Percentiles rank a stretch among this genome's conserved stretches.
phyloP scores from a whole-genome alignment of 352 stramenopile species.

The Phytophthora megakarya region DNA sequence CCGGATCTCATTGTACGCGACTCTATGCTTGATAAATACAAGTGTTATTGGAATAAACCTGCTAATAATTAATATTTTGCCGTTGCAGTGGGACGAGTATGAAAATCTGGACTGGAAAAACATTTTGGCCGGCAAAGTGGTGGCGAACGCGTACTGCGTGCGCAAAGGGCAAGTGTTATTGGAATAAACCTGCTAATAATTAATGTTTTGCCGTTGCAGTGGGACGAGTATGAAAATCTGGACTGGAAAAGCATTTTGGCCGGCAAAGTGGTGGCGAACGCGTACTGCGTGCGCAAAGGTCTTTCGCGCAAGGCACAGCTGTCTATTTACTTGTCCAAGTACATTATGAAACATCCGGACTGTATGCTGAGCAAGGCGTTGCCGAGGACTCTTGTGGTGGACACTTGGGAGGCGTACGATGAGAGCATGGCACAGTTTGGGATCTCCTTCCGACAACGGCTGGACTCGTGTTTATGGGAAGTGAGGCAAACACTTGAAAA shows the following conservation, averaged over 20 bases:
- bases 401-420: slow-evolving; percentile 77
- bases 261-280: slow-evolving; percentile 60
- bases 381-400: slow-evolving; percentile 62
- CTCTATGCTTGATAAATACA: not conserved
- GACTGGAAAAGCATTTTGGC: slow-evolving; percentile 62
- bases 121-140: slow-evolving; percentile 52
- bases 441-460: slow-evolving; percentile 58
- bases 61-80: no score
- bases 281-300: slow-evolving; percentile 75
- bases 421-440: slow-evolving; percentile 59
- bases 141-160: slow-evolving; percentile 73
- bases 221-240: slow-evolving; percentile 71
- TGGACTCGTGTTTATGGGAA: slow-evolving; percentile 67
- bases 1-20: slow-evolving; percentile 48
- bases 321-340: slow-evolving; percentile 69
- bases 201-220: slow-evolving; percentile 36
- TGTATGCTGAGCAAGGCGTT: slow-evolving; percentile 56
- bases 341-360: slow-evolving; percentile 63
- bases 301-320: slow-evolving; percentile 75
- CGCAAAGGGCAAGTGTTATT: slow-evolving; percentile 68
- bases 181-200: slow-evolving; percentile 13
- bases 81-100: slow-evolving; percentile 66
- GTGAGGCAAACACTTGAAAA: slow-evolving; percentile 51
- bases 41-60: slow-evolving; percentile 13
- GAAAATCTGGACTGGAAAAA: slow-evolving; percentile 71